Percentiles rank a stretch among this genome's conserved stretches.
These are phyloP conservation scores for Clitocybe nebularis DNA, from an alignment of 1,284 basidiomycete species.

Conservation along the genomic window DNA sequence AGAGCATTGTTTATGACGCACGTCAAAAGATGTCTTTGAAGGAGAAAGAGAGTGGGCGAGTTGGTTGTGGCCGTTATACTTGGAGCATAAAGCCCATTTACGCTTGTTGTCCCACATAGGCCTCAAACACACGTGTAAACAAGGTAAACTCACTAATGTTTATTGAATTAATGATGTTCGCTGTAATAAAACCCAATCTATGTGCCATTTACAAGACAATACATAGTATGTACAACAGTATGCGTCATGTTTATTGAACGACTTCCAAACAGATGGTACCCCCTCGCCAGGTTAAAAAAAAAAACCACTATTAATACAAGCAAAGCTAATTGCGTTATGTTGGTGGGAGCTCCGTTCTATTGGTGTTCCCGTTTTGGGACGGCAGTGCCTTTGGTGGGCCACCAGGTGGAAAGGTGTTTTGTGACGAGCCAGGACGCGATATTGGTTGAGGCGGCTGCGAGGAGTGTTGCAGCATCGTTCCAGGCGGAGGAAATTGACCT, in stretches of 20 bases:
- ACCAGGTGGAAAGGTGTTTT: slow-evolving; percentile 24
- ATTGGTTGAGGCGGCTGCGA: slow-evolving; percentile 31
- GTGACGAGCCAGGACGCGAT: slow-evolving; percentile 31
- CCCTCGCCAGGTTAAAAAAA: too few species aligned
- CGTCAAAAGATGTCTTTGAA: too few species aligned
- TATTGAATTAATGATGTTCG: too few species aligned
- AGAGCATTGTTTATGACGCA: too few species aligned
- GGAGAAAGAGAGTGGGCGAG: too few species aligned
- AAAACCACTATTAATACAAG: slow-evolving; percentile 9
- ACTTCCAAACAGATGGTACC: neutral
- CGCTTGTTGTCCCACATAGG: neutral
- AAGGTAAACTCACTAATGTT: too few species aligned
- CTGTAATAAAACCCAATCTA: neutral
- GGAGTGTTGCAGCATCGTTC: slow-evolving; percentile 37
- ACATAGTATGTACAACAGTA: slow-evolving; percentile 3
- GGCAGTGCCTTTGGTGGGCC: slow-evolving; percentile 13
- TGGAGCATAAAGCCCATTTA: neutral
- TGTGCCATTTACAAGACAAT: neutral
- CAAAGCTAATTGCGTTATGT: slow-evolving; percentile 15
- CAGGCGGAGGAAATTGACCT: slow-evolving; percentile 37
- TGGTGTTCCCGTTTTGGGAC: slow-evolving; percentile 26
- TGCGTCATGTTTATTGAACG: neutral
- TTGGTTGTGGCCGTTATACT: neutral
- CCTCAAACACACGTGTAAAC: too few species aligned
- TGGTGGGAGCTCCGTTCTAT: slow-evolving; percentile 27